These are phyloP conservation scores for Quercus engelmannii DNA, from an alignment of 306 rosid species.

Conservation along the genomic window DNA sequence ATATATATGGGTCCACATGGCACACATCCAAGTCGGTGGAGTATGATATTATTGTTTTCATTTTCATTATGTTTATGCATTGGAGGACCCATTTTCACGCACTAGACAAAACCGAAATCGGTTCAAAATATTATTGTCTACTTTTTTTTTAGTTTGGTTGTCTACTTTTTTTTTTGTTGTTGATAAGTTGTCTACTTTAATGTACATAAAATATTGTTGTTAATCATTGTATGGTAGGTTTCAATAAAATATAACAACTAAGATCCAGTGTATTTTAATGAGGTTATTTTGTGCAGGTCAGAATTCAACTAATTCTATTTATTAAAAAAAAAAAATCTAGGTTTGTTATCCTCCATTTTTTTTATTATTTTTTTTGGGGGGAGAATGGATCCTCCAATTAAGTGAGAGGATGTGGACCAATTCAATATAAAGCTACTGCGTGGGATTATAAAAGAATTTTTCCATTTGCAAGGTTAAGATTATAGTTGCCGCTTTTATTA, in stretches of 20 bases:
- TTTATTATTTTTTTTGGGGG: too few relatives aligned
- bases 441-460: constrained; percentile 2
- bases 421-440: not conserved
- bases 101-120: not conserved
- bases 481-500: not conserved
- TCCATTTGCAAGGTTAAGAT: not conserved
- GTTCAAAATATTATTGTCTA: not conserved
- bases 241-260: not conserved
- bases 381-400: too few relatives aligned
- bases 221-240: not conserved
- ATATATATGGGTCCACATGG: constrained; percentile 11
- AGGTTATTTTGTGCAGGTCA: constrained; percentile 15
- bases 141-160: too few relatives aligned
- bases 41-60: not conserved
- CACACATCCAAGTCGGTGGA: constrained; percentile 9
- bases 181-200: not conserved
- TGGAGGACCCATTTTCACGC: constrained; percentile 8
- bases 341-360: not conserved
- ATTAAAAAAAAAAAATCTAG: too few relatives aligned
- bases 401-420: constrained; percentile 23
- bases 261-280: not conserved
- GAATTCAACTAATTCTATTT: not conserved
- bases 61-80: not conserved
- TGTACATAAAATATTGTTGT: not conserved
- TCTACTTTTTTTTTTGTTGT: too few relatives aligned